Base-by-base conservation (phyloP, 208 protist genomes). In the Kentomonas sorsogonicus region DNA sequence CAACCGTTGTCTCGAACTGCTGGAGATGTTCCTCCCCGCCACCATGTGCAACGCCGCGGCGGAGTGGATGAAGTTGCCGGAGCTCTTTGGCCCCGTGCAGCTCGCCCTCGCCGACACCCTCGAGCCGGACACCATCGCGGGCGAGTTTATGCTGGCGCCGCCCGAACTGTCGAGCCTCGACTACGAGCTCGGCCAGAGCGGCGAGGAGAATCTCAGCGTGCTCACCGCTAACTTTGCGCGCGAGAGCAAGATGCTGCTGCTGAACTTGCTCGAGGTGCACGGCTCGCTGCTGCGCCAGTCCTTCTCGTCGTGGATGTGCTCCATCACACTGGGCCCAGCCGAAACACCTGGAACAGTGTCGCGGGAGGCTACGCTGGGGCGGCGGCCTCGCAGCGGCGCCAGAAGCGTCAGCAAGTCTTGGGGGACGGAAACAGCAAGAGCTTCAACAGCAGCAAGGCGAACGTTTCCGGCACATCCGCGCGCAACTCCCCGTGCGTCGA, bases 261-360 rank as follows among this genome's bases (percentile, higher is more conserved):
- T 95, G 18, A 83, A 95, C 60, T 66, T 95, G 30, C 72, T 95
- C 22, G 89, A 89, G 60, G 58, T 74, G 39, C 73, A 93, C 62
- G 80, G 83, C 3, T 44, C 66, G 5, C 56, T 69, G 25, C 29
- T 50, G 9, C 66, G 77, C 69, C 75, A 68, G 11, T 84, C 77
- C 6, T 41, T 84, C 27, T 63, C 79, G 20, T 60, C 69, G 52
- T 84, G 77, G 78, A 62, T 90, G 43, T 82, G 69, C 51, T 77
- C 74, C n/a, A n/a, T n/a, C n/a, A n/a, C n/a, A n/a, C n/a, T n/a
- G n/a, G n/a, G n/a, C n/a, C n/a, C n/a, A n/a, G n/a, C n/a, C n/a
- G n/a, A n/a, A n/a, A n/a, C n/a, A n/a, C n/a, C n/a, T n/a, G n/a
- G n/a, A n/a, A n/a, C n/a, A n/a, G n/a, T n/a, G n/a, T n/a, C n/a